Base-by-base conservation (phyloP, 768 basidiomycete genomes). In the Termitomyces bulborhizus region DNA sequence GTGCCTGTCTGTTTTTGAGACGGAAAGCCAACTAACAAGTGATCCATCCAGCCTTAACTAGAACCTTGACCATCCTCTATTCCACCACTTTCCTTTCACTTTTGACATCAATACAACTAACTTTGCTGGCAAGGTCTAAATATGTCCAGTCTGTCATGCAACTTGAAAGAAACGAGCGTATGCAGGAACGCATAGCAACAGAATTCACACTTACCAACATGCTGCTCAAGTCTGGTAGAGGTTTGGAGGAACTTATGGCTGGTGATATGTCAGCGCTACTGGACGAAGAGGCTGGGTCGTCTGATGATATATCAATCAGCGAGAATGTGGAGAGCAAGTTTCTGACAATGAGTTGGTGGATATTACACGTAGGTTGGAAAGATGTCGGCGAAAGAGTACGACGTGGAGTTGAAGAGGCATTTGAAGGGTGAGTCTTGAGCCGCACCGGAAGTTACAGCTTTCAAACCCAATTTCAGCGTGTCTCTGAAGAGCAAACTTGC, bases 281-380 rank as follows among this genome's bases (percentile, higher is more conserved):
- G 31, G 60, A 67, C 64, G 63, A 63, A 16, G 59, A 63, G 5
- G 69, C 58, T 6, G 63, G 59, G n/a, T 46, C 34, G 26, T 52
- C 52, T 15, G 57, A 55, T 12, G 71, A 73, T 18, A 64, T 64
- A 21, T 63, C 64, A 12, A 70, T 85, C 6, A 73, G 68, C 34
- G 85, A 87, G 36, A 87, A 87, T 52, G 82, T 84, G 5, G 93
- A 95, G 68, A 75, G 82, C 57, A 82, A 85, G 64, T 98, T 84
- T 65, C 72, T 97, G 48, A 92, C 89, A 0, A 79, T 95, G 62
- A 90, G 85, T 39, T 98, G 93, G 93, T 96, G 93, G 93, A 74
- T 96, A 9, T 63, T 96, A 53, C 86, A 97, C 65, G 87, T 93
- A 3, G 93, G 95, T 0, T 96, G 94, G 93, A 89, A 86, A 61